Evolutionary conservation across 108 stramenopile species (phyloP).

Genomic region (Pseudonitzschia multistriata): DNA sequence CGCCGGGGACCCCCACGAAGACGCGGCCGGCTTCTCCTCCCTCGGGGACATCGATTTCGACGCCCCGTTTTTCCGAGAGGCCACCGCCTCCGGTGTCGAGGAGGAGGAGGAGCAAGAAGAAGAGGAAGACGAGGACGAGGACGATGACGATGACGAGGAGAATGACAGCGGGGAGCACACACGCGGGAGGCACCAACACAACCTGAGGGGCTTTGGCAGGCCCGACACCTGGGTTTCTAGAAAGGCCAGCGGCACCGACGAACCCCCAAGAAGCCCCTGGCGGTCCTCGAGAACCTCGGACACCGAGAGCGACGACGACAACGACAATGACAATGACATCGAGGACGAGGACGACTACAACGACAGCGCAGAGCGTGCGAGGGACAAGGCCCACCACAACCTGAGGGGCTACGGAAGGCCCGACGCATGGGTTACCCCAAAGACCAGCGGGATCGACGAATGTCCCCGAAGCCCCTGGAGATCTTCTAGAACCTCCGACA

Average conservation of each 20-base stretch:
- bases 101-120: neutral
- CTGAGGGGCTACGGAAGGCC: slow-evolving; percentile 2
- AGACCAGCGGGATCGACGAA: neutral
- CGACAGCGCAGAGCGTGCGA: too few relatives aligned
- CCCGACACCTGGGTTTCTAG: neutral
- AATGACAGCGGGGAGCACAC: neutral
- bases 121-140: neutral
- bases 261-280: neutral
- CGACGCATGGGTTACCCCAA: neutral
- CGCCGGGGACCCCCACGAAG: neutral
- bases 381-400: neutral
- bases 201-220: neutral
- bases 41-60: neutral
- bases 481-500: neutral
- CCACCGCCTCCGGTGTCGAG: neutral
- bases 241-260: neutral
- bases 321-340: neutral
- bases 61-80: neutral
- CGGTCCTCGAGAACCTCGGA: neutral
- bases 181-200: neutral
- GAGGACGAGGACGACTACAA: too few relatives aligned
- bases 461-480: neutral
- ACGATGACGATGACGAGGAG: neutral
- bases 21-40: neutral
- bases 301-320: neutral